A percentile compares a stretch with the other conserved stretches of the same genome.
phyloP scores from a whole-genome alignment of 2,329 filamentous ascomycete species.

The Hortaea werneckii region DNA sequence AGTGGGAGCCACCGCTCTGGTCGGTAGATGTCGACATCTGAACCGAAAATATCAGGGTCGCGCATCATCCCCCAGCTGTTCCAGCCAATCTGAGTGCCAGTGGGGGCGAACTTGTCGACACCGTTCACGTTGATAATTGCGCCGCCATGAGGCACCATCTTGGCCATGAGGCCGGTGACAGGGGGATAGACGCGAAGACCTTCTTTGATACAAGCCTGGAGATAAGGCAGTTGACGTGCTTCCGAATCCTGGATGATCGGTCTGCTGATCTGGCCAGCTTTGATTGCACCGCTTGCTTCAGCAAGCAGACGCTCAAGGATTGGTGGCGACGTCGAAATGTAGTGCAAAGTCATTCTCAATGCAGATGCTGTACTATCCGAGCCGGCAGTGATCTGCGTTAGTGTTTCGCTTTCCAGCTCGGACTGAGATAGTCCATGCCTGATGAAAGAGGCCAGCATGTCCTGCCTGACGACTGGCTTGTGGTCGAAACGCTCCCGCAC shows the following conservation, averaged over 20 bases:
- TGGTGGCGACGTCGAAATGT: constrained; percentile 41
- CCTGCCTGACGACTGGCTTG: constrained; percentile 33
- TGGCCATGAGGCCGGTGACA: constrained; percentile 29
- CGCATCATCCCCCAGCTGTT: constrained; percentile 30
- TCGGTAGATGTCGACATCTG: constrained; percentile 28
- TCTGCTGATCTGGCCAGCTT: constrained; percentile 27
- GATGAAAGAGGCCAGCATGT: constrained; percentile 47
- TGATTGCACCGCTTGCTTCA: constrained; percentile 36
- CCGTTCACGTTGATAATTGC: constrained; percentile 25
- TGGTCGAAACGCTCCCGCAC: constrained; percentile 38
- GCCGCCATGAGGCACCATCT: constrained; percentile 26
- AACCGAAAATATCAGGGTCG: constrained; percentile 27
- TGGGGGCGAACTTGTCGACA: constrained; percentile 26
- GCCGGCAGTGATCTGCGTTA: constrained; percentile 43
- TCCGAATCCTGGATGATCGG: constrained; percentile 42
- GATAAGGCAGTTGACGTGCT: constrained; percentile 33
- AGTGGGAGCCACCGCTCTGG: constrained; percentile 29
- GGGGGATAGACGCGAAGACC: constrained; percentile 37
- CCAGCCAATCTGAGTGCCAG: constrained; percentile 29
- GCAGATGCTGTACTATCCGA: constrained; percentile 49
- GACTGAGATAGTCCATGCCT: constrained; percentile 33
- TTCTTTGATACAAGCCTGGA: constrained; percentile 39
- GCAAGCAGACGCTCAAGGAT: constrained; percentile 36
- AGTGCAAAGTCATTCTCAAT: constrained; percentile 44
- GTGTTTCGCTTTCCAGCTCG: constrained; percentile 34